Evolutionary conservation across 805 yeast genomes (phyloP), one percentile per base, ranked within the genome.

Genomic region (Torulaspora maleeae): DNA sequence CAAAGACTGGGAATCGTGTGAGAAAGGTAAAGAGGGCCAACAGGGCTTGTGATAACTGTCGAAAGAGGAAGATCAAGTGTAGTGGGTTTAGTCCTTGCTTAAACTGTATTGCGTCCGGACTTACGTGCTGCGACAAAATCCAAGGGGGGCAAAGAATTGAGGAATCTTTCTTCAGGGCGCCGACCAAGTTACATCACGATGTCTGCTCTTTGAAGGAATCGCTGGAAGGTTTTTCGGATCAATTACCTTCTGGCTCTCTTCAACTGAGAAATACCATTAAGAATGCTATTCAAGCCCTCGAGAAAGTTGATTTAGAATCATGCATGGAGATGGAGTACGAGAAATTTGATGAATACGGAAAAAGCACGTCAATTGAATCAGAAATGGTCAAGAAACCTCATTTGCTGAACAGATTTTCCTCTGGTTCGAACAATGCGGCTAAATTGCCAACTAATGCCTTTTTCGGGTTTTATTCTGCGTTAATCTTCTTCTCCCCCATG

Each of bases 31-130:
- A 25, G 25, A 43, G 46, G 29, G 24, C 37, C 17, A n/a, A 25
- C 7, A 73, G 69, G 49, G 84, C 83, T 1, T 79, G 84, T 51
- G 77, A 73, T 43, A 64, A 79, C 17, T 79, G 84, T 58, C 66
- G 79, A 45, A 62, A 67, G 29, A 79, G 75, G 48, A 78, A 79
- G 59, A 75, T 76, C 47, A 79, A 79, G 53, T 79, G 84, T 57
- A 70, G 78, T 41, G 82, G 82, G 4, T 64, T 68, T 12, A 52
- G 51, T 35, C 83, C 83, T 8, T 79, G 84, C 49, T 47, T 50
- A 4, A 69, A 73, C 5, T 79, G 84, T 58, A 47, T 43, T 7
- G 19, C 45, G 12, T 47, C 56, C 28, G 36, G 36, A 25, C 20
- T 51, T 27, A 40, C 35, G 34, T 53, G 57, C 33, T 16, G 24